Evolutionary conservation across 148 eudicot genomes (phyloP).

Genomic region (Cornus florida): DNA sequence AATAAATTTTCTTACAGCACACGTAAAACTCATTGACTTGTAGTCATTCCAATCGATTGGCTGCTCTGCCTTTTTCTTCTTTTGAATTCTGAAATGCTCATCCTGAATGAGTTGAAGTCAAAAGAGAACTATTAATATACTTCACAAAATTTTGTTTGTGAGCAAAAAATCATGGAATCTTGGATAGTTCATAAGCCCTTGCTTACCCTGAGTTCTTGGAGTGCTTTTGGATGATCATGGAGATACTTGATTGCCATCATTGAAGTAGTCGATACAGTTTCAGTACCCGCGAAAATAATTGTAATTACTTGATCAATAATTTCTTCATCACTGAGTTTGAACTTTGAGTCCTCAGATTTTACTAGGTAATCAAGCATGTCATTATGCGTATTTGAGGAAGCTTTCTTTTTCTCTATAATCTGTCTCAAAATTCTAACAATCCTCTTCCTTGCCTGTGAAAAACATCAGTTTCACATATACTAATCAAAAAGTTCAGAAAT

Average conservation of each 20-base stretch:
- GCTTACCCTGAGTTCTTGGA: conserved; percentile 66
- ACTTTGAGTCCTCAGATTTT: conserved; percentile 38
- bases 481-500: background rate
- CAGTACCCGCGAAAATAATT: conserved; percentile 75
- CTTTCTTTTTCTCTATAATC: conserved; percentile 55
- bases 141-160: too few species aligned
- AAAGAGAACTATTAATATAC: too few species aligned
- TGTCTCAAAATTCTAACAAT: conserved; percentile 38
- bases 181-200: background rate
- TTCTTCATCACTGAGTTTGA: conserved; percentile 62
- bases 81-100: conserved; percentile 61
- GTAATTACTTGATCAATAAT: conserved; percentile 75
- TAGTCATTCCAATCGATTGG: conserved; percentile 74
- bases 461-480: background rate
- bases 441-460: conserved; percentile 58
- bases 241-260: conserved; percentile 97
- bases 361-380: conserved; percentile 61
- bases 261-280: conserved; percentile 82
- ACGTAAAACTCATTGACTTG: conserved; percentile 75
- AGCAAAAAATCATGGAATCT: background rate
- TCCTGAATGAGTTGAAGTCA: conserved; percentile 33
- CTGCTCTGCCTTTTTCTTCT: conserved; percentile 48
- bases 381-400: conserved; percentile 25
- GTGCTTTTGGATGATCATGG: conserved; percentile 82
- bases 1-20: conserved; percentile 56